Conservation (phyloP, 1,284 basidiomycete species). For the Trichosporon inkin region DNA sequence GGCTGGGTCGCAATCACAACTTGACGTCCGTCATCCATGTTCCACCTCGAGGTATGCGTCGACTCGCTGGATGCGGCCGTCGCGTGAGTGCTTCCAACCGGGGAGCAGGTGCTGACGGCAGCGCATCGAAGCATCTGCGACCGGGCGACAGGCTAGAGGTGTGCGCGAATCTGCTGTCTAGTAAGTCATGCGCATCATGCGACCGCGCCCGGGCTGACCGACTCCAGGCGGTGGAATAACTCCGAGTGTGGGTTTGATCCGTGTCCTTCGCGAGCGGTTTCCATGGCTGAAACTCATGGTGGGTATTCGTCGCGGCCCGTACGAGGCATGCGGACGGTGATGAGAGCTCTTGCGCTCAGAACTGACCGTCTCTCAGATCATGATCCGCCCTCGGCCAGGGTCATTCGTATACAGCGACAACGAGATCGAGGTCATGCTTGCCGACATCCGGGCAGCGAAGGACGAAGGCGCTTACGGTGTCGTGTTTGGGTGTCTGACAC, state of each 20-base stretch:
- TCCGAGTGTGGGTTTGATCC: constrained; percentile 66
- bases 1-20: neutral
- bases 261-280: constrained; percentile 55
- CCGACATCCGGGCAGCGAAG: constrained; percentile 57
- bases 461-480: constrained; percentile 60
- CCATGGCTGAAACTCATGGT: constrained; percentile 65
- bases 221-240: constrained; percentile 66
- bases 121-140: constrained; percentile 17
- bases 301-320: constrained; percentile 1
- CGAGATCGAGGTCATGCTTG: constrained; percentile 66
- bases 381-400: constrained; percentile 71
- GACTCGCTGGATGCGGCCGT: constrained; percentile 69
- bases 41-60: constrained; percentile 67
- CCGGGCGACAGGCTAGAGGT: constrained; percentile 59
- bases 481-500: constrained; percentile 64
- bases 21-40: constrained; percentile 2
- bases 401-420: constrained; percentile 66
- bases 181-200: constrained; percentile 51
- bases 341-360: too few species aligned
- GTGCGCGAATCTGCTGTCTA: constrained; percentile 60
- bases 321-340: neutral
- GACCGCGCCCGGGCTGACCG: constrained; percentile 6
- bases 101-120: constrained; percentile 8
- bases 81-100: constrained; percentile 1
- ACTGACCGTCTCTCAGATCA: constrained; percentile 54